Base-by-base conservation (phyloP, 139 green algal species). In the Mesotaenium endlicherianum region DNA sequence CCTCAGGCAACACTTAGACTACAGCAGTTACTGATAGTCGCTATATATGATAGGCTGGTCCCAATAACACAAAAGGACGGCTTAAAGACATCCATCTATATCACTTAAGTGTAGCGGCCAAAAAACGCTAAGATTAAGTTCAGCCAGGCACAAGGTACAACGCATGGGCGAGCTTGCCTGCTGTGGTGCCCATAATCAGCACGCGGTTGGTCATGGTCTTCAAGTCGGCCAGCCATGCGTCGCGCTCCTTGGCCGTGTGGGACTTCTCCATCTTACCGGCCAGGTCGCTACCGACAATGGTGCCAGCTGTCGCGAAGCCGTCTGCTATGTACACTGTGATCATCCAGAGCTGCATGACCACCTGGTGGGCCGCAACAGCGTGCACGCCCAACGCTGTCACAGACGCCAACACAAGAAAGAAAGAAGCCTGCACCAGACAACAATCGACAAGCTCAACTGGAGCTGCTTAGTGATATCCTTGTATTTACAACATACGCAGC, bases 291-390 rank as follows among this genome's bases (percentile, higher is more conserved):
- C 92, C 92, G 38, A 93, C 71, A 34, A 94, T 91, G 40, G 92
- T 94, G 39, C 88, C 92, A 1, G 89, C 91, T 2, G 86, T 92
- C 34, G 92, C 92, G 83, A 94, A 94, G 3, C 91, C 92, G 79
- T 94, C 92, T 14, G 92, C 89, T 11, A 90, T 44, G 69, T 94
- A 94, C 8, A 49, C 64, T 20, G 88, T 86, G 17, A 93, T 55
- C 20, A 92, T 77, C 92, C 92, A 94, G 4, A 94, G 85, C 87
- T 94, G 91, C 2, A 72, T 88, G 1, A 93, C 71, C 2, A 94
- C 83, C 67, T 86, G 81, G 70, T 93, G 88, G 0, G 91, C 91
- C 64, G 91, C 91, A 31, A 93, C 87, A 0, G 80, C 60, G 20
- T 86, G 60, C 31, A 92, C 89, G 38, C 91, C 90, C 64, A 94